Evolutionary conservation across 768 basidiomycete genomes (phyloP).

Genomic region (Leccinum barrowsii): DNA sequence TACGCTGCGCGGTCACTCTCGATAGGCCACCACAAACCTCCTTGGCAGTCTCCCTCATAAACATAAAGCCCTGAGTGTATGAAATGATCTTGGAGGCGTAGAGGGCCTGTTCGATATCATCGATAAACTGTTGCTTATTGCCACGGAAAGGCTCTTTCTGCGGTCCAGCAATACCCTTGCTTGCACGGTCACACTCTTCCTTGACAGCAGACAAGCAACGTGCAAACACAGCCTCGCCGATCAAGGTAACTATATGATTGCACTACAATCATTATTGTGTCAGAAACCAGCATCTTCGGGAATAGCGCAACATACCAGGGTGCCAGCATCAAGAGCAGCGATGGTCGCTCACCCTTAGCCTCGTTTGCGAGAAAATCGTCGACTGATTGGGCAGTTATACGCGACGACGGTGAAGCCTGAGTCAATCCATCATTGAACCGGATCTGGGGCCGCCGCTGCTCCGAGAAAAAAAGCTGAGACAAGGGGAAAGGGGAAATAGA

Average conservation of each 20-base stretch:
- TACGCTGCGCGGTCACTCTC: slow-evolving; percentile 22
- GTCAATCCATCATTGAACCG: too few species aligned
- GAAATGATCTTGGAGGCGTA: slow-evolving; percentile 99
- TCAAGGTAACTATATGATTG: slow-evolving; percentile 76
- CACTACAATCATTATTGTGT: slow-evolving; percentile 8
- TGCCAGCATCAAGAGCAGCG: slow-evolving; percentile 90
- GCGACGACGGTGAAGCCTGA: slow-evolving; percentile 91
- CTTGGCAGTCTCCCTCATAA: slow-evolving; percentile 97
- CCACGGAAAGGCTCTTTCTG: slow-evolving; percentile 92
- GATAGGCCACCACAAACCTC: slow-evolving; percentile 48
- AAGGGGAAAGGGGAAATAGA: too few species aligned
- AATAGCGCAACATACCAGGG: slow-evolving; percentile 53
- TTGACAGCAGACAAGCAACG: slow-evolving; percentile 97
- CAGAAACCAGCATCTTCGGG: slow-evolving; percentile 4
- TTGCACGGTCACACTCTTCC: slow-evolving; percentile 89
- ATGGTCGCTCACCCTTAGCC: slow-evolving; percentile 90
- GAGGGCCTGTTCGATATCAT: slow-evolving; percentile 97
- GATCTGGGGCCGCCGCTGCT: too few species aligned
- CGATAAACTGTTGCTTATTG: slow-evolving; percentile 98
- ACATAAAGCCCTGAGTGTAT: slow-evolving; percentile 99
- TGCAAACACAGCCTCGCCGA: slow-evolving; percentile 99
- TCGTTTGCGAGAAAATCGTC: slow-evolving; percentile 94
- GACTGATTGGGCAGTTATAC: slow-evolving; percentile 94
- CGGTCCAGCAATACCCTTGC: slow-evolving; percentile 87
- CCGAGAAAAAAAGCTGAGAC: too few species aligned